A percentile compares a stretch with the other conserved stretches of the same genome.
Conservation (phyloP, 352 stramenopile genomes). For the Phytopythium chamaehyphon region DNA sequence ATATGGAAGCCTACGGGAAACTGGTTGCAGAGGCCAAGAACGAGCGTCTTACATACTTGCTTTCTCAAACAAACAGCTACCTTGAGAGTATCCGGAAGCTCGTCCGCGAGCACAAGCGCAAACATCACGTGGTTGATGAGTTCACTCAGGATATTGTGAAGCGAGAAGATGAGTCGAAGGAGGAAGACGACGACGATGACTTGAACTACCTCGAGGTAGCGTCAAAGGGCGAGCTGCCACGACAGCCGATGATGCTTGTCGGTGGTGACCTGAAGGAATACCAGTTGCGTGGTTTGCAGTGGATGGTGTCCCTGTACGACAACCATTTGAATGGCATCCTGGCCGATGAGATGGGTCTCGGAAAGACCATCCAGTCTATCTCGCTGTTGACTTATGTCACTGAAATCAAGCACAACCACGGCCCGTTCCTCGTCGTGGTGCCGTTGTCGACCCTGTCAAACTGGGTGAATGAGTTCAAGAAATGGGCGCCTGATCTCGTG, state of each 20-base stretch:
- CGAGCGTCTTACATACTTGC: constrained; percentile 95
- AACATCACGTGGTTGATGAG: constrained; percentile 64
- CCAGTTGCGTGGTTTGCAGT: constrained; percentile 98
- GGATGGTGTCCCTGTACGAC: constrained; percentile 99
- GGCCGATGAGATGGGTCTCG: constrained; percentile 95
- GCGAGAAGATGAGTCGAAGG: constrained; percentile 20
- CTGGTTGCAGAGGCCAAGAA: constrained; percentile 98
- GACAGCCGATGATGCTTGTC: constrained; percentile 95
- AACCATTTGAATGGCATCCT: constrained; percentile 98
- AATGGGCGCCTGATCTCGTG: constrained; percentile 95
- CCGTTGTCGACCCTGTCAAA: constrained; percentile 94
- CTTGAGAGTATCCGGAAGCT: constrained; percentile 94
- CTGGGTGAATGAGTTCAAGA: constrained; percentile 94
- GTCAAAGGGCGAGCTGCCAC: constrained; percentile 76
- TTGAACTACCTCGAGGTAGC: constrained; percentile 84
- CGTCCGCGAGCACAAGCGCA: constrained; percentile 87
- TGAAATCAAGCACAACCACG: constrained; percentile 84
- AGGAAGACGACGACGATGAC: constrained; percentile 61
- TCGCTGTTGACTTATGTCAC: constrained; percentile 82
- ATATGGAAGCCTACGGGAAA: constrained; percentile 97
- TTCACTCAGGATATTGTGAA: constrained; percentile 35
- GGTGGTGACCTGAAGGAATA: constrained; percentile 97
- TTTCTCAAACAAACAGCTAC: constrained; percentile 96
- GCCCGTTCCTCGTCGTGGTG: constrained; percentile 97
- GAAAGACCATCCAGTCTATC: constrained; percentile 88